Evolutionary conservation across 805 yeast species (phyloP).

Genomic region (Ogataea degrootiae): DNA sequence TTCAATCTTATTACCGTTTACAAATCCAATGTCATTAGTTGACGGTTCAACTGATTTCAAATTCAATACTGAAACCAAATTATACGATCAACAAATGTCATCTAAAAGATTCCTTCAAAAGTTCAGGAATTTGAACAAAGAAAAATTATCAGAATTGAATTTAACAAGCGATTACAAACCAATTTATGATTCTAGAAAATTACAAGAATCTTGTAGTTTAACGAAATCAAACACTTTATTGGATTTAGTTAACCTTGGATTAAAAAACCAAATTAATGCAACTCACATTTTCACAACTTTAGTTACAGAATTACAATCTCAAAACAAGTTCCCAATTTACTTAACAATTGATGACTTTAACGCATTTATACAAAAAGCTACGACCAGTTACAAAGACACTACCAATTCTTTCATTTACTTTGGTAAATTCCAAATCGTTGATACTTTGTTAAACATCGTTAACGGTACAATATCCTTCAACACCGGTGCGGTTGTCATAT

Average conservation of each 20-base stretch:
- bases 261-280: constrained; percentile 25
- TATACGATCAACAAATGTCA: constrained; percentile 77
- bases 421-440: constrained; percentile 59
- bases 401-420: constrained; percentile 54
- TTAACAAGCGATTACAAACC: constrained; percentile 19
- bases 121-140: constrained; percentile 42
- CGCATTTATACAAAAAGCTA: constrained; percentile 48
- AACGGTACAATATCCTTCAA: constrained; percentile 49
- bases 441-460: constrained; percentile 47
- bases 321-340: constrained; percentile 50
- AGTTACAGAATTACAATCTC: constrained; percentile 50
- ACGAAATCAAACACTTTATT: constrained; percentile 29
- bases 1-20: constrained; percentile 55
- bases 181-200: constrained; percentile 14
- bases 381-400: constrained; percentile 56
- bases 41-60: constrained; percentile 72
- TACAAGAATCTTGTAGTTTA: constrained; percentile 9
- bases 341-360: constrained; percentile 75
- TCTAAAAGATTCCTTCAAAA: constrained; percentile 55
- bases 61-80: constrained; percentile 40
- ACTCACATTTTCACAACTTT: constrained; percentile 49
- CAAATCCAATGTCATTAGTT: constrained; percentile 55
- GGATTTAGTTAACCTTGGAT: constrained; percentile 36
- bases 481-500: constrained; percentile 61
- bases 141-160: constrained; percentile 30